Evolutionary conservation across 1,284 basidiomycete genomes (phyloP), one percentile per base, ranked within the genome.

Genomic region (Pascua guehoae): DNA sequence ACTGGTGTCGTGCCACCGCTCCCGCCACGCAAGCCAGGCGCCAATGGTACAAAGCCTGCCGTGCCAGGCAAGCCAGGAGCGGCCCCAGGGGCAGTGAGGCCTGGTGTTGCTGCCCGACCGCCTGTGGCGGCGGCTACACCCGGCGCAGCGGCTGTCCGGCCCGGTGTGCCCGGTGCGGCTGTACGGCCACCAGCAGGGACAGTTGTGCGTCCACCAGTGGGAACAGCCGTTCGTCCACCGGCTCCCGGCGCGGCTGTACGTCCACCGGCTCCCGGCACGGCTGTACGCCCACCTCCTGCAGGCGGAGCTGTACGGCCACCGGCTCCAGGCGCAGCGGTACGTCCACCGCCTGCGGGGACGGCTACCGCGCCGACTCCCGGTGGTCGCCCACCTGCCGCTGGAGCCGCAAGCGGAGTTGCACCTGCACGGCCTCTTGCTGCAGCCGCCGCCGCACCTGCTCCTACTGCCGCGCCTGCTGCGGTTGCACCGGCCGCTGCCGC

Each of bases 1-100:
- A 74, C 72, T 8, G 73, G 73, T 11, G 61, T 72, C 5, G 63
- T 74, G 2, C 73, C 73, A 7, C 67, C 69, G 1, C 51, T 58
- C 8, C 56, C 57, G 32, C 53, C 55, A 17, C 54, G 54, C 41
- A 59, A 55, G 51, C 48, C 44, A 1, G 53, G 47, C 14, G 44
- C 44, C 0, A 53, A 54, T 8, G 55, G 55, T 40, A 38, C 37
- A 8, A 54, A 53, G 47, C 55, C 59, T 0, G 58, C 42, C 14
- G 54, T 41, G 11, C 36, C 50, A 12, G 41, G 41, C 15, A 54
- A 53, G 47, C 55, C 59, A 0, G 58, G 47, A 11, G 54, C 46
- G 11, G 17, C 50, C 8, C 43, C 18, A 39, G 46, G 12, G 40
- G 43, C 43, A 15, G 16, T 14, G 24, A 32, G 24, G 24, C 24